Evolutionary conservation across 306 rosid species (phyloP), one percentile per base, ranked within the genome.

Genomic region (Malus sieversii): DNA sequence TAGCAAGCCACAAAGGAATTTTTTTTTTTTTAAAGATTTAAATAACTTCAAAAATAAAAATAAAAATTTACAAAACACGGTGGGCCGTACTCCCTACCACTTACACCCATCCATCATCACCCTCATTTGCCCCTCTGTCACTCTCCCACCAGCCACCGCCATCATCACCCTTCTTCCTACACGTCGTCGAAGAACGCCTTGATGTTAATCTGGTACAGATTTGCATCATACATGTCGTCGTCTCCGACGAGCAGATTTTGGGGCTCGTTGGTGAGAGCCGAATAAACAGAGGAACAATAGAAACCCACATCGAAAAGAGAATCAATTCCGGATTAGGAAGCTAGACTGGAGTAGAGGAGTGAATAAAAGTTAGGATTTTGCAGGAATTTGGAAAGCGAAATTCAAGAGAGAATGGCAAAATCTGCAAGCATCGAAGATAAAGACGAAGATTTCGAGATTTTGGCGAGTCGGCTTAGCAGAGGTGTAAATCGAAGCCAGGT

Each of bases 401-500:
- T 73, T 14, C 74, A 72, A 25, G 85, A 86, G 33, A 82, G 78
- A 79, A 74, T 81, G 27, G 59, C 48, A 8, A 79, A 83, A 69
- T 77, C 87, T n/a, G 81, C 82, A 27, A 68, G 75, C 25, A 71
- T 38, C 45, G 74, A 71, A 61, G 81, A 78, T 60, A 77, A 71
- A 72, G 85, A 79, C 65, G 79, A 13, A 44, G 78, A 45, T 22
- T 59, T 58, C 10, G 16, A 44, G 78, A 45, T 22, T 59, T 58
- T 8, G 81, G 63, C 66, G 83, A 77, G 57, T 66, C 66, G 19
- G 81, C 55, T 4, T 72, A 71, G 35, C 90, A 88, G 4, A 84
- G 97, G 87, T 88, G 98, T 83, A 91, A 91, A 83, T 91, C 96
- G 20, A 93, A 88, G 72, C 96, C 92, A 18, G 84, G 38, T 6